A percentile compares a stretch with the other conserved stretches of the same genome.
Conservation (phyloP, 306 rosid species). For the Glycine tomentella region DNA sequence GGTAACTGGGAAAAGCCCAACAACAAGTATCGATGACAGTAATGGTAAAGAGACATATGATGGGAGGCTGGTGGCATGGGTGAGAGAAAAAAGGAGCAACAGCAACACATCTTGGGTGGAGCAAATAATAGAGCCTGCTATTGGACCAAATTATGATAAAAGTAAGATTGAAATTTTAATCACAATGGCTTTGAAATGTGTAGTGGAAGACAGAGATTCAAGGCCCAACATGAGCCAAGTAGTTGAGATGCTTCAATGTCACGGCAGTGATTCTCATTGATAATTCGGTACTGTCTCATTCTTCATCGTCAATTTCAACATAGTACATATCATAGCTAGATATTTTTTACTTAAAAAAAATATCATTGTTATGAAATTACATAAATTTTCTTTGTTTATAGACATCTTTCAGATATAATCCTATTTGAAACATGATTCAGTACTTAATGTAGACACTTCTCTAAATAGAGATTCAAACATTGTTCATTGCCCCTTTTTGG, state of each 20-base stretch:
- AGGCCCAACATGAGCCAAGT: constrained; percentile 69
- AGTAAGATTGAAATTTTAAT: constrained; percentile 47
- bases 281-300: no score
- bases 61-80: constrained; percentile 46
- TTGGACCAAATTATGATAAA: constrained; percentile 46
- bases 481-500: no score
- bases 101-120: constrained; percentile 25
- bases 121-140: constrained; percentile 49
- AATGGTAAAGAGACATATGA: constrained; percentile 28
- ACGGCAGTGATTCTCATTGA: no score
- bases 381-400: no score
- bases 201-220: constrained; percentile 53
- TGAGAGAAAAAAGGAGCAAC: constrained; percentile 46
- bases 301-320: no score
- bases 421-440: no score
- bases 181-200: constrained; percentile 57
- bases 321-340: no score
- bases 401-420: no score
- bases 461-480: no score
- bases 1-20: constrained; percentile 38
- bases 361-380: no score
- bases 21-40: background rate
- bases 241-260: constrained; percentile 49
- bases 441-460: no score
- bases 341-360: no score